Conservation (phyloP, 2,329 filamentous ascomycete species). For the Calonectria honghensis region DNA sequence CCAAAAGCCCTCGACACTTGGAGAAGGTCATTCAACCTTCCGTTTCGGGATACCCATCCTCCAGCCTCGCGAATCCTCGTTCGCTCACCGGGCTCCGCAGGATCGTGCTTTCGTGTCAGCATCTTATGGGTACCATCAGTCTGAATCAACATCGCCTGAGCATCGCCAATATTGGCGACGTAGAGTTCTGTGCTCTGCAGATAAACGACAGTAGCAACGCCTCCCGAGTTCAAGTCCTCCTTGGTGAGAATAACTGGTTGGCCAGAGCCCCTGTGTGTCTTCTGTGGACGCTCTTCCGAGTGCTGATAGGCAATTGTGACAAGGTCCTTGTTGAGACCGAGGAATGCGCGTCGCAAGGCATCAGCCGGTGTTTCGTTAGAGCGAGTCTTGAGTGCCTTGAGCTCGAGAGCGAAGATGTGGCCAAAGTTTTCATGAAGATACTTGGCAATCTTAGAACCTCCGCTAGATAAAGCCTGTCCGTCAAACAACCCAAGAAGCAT, state of each 20-base stretch:
- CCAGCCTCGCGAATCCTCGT: conserved; percentile 94
- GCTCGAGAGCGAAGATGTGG: conserved; percentile 86
- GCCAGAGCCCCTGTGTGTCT: conserved; percentile 82
- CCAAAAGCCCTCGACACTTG: conserved; percentile 96
- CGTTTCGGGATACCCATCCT: conserved; percentile 95
- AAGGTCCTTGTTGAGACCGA: conserved; percentile 94
- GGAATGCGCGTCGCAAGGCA: conserved; percentile 89
- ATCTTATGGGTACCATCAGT: conserved; percentile 89
- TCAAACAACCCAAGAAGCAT: conserved; percentile 97
- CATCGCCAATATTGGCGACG: conserved; percentile 96
- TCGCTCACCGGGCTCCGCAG: conserved; percentile 88
- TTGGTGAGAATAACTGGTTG: conserved; percentile 87
- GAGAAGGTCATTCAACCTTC: conserved; percentile 92
- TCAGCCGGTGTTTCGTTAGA: conserved; percentile 85
- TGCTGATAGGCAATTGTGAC: conserved; percentile 89
- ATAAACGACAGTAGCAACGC: conserved; percentile 93
- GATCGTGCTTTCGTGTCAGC: conserved; percentile 94
- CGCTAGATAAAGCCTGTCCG: conserved; percentile 89
- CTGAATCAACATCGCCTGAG: conserved; percentile 95
- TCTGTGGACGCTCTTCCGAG: conserved; percentile 81
- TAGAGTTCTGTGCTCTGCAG: conserved; percentile 92
- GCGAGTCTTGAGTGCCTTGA: conserved; percentile 82
- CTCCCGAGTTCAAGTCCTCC: conserved; percentile 92
- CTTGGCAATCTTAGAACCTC: conserved; percentile 96
- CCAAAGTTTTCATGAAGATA: conserved; percentile 98